Conservation (phyloP, 345 rosid genomes). For the Euphorbia pulcherrima region DNA sequence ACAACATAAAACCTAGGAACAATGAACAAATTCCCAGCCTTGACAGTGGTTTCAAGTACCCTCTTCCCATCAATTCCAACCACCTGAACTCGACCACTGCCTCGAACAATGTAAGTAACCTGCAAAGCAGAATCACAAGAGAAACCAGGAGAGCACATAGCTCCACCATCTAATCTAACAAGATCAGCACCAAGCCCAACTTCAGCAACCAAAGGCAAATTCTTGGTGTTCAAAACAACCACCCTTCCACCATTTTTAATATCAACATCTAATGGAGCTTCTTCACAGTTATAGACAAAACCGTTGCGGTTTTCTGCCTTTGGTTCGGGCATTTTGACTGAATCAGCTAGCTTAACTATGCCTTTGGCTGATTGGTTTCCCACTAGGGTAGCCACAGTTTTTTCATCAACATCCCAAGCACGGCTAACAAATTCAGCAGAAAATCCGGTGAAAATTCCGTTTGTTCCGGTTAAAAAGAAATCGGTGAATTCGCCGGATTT, state of each 20-base stretch:
- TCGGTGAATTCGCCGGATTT: slow-evolving; percentile 76
- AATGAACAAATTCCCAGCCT: slow-evolving; percentile 68
- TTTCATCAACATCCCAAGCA: slow-evolving; percentile 63
- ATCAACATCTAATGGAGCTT: slow-evolving; percentile 81
- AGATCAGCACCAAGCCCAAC: slow-evolving; percentile 91
- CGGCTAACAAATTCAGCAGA: slow-evolving; percentile 65
- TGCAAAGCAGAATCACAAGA: slow-evolving; percentile 90
- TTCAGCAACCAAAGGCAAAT: slow-evolving; percentile 79
- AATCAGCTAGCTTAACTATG: slow-evolving; percentile 57
- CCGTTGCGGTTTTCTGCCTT: slow-evolving; percentile 54
- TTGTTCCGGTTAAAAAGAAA: slow-evolving; percentile 68
- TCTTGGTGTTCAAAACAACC: slow-evolving; percentile 74
- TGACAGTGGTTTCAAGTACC: slow-evolving; percentile 64
- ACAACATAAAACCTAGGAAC: slow-evolving; percentile 88
- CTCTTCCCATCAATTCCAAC: slow-evolving; percentile 72
- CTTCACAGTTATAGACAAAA: slow-evolving; percentile 64
- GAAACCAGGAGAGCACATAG: slow-evolving; percentile 96
- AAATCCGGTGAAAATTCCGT: slow-evolving; percentile 78
- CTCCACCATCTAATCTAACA: slow-evolving; percentile 63
- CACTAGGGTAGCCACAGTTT: slow-evolving; percentile 45
- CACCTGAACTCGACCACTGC: slow-evolving; percentile 71
- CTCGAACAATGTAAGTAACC: slow-evolving; percentile 72
- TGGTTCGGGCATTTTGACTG: slow-evolving; percentile 56
- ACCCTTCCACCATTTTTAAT: slow-evolving; percentile 75
- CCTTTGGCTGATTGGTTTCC: slow-evolving; percentile 49